Conservation (phyloP, 306 rosid species). For the Inga oerstediana region DNA sequence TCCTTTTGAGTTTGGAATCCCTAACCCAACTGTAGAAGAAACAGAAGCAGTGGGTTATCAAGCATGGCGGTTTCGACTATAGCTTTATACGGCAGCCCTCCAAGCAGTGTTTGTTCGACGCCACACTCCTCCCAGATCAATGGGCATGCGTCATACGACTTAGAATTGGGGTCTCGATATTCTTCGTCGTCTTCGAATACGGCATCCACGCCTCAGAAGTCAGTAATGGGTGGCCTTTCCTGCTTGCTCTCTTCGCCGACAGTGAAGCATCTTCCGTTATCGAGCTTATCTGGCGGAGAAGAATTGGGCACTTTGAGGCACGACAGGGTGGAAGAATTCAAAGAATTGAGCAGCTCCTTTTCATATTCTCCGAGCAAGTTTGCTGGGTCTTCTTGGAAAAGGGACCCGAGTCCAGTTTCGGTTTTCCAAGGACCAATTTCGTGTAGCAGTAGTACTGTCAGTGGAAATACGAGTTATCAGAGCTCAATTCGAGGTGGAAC, state of each 20-base stretch:
- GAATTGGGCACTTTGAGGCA: not conserved
- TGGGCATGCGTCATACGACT: too few species aligned
- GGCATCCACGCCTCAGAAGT: too few species aligned
- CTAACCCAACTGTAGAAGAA: constrained; percentile 25
- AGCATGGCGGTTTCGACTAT: too few species aligned
- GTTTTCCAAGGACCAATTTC: constrained; percentile 93
- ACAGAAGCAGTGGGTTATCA: constrained; percentile 20
- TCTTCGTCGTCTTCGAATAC: too few species aligned
- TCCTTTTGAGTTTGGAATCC: constrained; percentile 23
- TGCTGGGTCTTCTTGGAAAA: constrained; percentile 57
- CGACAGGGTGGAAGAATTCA: constrained; percentile 63
- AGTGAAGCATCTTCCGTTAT: too few species aligned
- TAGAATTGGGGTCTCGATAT: too few species aligned
- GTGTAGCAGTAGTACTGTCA: constrained; percentile 56
- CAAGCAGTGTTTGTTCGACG: too few species aligned
- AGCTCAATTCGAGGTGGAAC: constrained; percentile 49
- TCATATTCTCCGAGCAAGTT: constrained; percentile 70
- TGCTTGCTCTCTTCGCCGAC: too few species aligned
- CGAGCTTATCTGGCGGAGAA: too few species aligned
- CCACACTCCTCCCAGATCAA: too few species aligned
- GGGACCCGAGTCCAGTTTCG: constrained; percentile 89
- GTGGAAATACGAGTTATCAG: constrained; percentile 44
- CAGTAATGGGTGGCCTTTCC: too few species aligned
- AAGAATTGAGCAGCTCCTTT: constrained; percentile 74
- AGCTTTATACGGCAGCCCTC: too few species aligned